Conservation (phyloP, 441 rosid genomes). For the Bocquillonia castaneifolia region DNA sequence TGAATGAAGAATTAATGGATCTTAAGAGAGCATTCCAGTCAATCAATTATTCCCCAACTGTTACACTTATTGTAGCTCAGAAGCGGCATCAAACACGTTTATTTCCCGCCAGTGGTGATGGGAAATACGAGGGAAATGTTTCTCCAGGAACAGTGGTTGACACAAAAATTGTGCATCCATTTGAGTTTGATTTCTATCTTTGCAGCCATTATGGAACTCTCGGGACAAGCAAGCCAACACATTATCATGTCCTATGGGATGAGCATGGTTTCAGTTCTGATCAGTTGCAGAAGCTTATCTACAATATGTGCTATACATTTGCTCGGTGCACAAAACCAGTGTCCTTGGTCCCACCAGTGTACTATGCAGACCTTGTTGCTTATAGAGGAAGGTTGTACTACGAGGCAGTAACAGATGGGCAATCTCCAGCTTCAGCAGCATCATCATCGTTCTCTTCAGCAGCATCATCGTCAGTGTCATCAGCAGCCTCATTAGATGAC, state of each 20-base stretch:
- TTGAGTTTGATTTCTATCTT: conserved; percentile 66
- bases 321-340: conserved; percentile 81
- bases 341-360: conserved; percentile 68
- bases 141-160: conserved; percentile 79
- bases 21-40: conserved; percentile 41
- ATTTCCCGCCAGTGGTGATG: conserved; percentile 42
- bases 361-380: conserved; percentile 72
- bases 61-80: conserved; percentile 67
- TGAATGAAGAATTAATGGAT: conserved; percentile 55
- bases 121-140: conserved; percentile 42
- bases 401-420: conserved; percentile 46
- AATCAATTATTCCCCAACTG: conserved; percentile 42
- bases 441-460: conserved; percentile 40
- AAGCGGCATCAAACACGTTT: conserved; percentile 81
- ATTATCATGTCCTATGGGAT: conserved; percentile 69
- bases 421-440: conserved; percentile 34
- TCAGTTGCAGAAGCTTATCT: conserved; percentile 58
- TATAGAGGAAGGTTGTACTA: conserved; percentile 62
- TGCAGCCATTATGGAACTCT: conserved; percentile 72
- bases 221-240: conserved; percentile 81
- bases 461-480: conserved; percentile 36
- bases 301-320: conserved; percentile 70
- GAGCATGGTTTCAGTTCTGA: conserved; percentile 58
- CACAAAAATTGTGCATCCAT: conserved; percentile 57
- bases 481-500: conserved; percentile 38